phyloP scores from a whole-genome alignment of 2,329 filamentous ascomycete species.

The Penicillium griseofulvum region DNA sequence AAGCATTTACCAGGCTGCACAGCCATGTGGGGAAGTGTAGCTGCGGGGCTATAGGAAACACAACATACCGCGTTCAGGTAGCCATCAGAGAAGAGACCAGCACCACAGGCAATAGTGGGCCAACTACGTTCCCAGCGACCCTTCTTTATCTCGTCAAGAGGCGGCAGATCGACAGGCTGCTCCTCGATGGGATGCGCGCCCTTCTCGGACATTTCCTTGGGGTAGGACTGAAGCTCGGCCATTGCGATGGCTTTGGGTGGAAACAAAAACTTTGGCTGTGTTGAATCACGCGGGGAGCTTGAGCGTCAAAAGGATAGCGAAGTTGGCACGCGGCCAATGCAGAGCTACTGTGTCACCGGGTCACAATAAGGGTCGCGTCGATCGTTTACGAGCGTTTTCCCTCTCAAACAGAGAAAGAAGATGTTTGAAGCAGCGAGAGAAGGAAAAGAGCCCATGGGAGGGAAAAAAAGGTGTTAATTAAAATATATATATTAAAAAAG shows the following conservation, averaged over 20 bases:
- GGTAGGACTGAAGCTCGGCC: conserved; percentile 10
- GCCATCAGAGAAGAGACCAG: conserved; percentile 86
- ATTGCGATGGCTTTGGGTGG: conserved; percentile 7
- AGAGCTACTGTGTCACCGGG: conserved; percentile 3
- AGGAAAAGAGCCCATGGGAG: neutral
- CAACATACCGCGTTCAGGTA: conserved; percentile 79
- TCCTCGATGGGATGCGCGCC: conserved; percentile 8
- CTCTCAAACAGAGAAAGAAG: neutral
- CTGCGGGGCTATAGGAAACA: neutral
- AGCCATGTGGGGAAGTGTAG: neutral
- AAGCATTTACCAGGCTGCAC: neutral
- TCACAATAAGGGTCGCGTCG: neutral
- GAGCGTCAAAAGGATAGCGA: neutral
- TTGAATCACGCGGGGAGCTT: neutral
- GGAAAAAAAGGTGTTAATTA: neutral
- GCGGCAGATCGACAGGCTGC: conserved; percentile 18
- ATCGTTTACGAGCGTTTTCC: neutral
- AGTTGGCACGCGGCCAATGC: neutral
- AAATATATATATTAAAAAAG: neutral
- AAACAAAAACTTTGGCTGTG: neutral
- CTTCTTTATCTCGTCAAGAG: conserved; percentile 33
- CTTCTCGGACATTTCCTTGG: conserved; percentile 17
- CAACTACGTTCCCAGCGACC: conserved; percentile 56
- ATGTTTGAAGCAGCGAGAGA: neutral
- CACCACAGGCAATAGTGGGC: conserved; percentile 84